phyloP scores from a whole-genome alignment of 1,284 basidiomycete genomes.

The Macrocystidia cucumis region DNA sequence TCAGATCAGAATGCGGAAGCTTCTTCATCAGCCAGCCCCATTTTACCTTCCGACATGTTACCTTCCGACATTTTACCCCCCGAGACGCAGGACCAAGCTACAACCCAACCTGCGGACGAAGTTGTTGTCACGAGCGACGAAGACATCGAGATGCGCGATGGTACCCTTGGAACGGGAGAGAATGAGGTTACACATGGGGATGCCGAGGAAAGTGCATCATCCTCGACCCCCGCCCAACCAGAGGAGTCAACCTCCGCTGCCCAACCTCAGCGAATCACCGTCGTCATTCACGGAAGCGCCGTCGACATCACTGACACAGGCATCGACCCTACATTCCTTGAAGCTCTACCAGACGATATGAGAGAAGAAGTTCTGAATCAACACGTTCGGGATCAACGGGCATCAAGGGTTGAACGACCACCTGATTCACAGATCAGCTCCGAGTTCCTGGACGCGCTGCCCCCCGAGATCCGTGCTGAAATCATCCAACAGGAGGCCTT shows the following conservation, averaged over 20 bases:
- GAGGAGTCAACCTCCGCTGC: constrained; percentile 11
- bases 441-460: constrained; percentile 95
- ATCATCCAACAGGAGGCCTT: constrained; percentile 92
- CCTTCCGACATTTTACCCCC: constrained; percentile 5
- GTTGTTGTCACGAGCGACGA: constrained; percentile 16
- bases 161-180: constrained; percentile 8
- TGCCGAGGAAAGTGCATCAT: constrained; percentile 12
- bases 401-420: constrained; percentile 63
- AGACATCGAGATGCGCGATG: constrained; percentile 39
- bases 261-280: constrained; percentile 55
- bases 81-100: constrained; percentile 15
- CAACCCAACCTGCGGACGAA: constrained; percentile 21
- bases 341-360: constrained; percentile 98
- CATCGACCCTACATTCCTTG: constrained; percentile 96
- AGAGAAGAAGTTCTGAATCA: constrained; percentile 97
- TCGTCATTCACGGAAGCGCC: constrained; percentile 86
- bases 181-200: constrained; percentile 12
- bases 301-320: constrained; percentile 99
- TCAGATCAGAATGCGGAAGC: too few relatives aligned
- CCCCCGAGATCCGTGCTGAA: constrained; percentile 93
- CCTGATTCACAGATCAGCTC: constrained; percentile 85
- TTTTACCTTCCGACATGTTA: constrained; percentile 8
- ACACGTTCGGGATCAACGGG: constrained; percentile 88
- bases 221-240: constrained; percentile 16
- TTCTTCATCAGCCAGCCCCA: constrained; percentile 9